phyloP scores from a whole-genome alignment of 768 basidiomycete genomes.

The Cystoderma amianthinum region DNA sequence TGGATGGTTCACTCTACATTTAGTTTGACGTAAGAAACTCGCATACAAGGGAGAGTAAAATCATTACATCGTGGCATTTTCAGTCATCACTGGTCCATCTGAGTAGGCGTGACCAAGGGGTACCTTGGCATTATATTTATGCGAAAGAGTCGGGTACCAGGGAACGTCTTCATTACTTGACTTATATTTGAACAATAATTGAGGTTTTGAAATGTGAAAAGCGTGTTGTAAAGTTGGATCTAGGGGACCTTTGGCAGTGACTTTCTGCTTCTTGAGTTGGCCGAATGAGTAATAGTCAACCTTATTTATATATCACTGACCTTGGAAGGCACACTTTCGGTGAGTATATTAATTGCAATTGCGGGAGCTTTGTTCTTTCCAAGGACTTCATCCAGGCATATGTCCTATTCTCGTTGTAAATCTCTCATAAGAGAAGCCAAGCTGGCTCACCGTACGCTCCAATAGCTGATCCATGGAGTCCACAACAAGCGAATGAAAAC shows the following conservation, averaged over 20 bases:
- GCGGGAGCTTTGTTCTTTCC: slow-evolving; percentile 65
- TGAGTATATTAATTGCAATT: slow-evolving; percentile 46
- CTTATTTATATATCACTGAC: no score
- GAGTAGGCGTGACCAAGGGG: slow-evolving; percentile 63
- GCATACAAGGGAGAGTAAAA: background rate
- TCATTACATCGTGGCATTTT: slow-evolving; percentile 1
- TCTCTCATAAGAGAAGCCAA: background rate
- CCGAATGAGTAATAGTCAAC: no score
- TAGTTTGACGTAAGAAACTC: slow-evolving; percentile 2
- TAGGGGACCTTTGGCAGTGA: slow-evolving; percentile 29
- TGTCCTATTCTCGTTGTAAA: slow-evolving; percentile 47
- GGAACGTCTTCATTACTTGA: slow-evolving; percentile 52
- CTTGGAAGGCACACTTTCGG: slow-evolving; percentile 5
- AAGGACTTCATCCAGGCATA: slow-evolving; percentile 70
- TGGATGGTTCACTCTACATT: slow-evolving; percentile 48
- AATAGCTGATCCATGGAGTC: slow-evolving; percentile 80
- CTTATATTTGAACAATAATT: slow-evolving; percentile 58
- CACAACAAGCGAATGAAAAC: slow-evolving; percentile 71
- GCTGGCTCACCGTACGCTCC: slow-evolving; percentile 65
- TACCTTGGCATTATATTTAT: slow-evolving; percentile 81
- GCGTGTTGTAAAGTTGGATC: slow-evolving; percentile 70
- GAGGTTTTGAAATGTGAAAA: slow-evolving; percentile 73
- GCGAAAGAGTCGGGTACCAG: slow-evolving; percentile 64
- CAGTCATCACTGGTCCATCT: slow-evolving; percentile 24
- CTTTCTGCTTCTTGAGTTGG: no score